These are phyloP conservation scores for Myxozyma neotropica DNA, from an alignment of 805 yeast species.

Conservation along the genomic window DNA sequence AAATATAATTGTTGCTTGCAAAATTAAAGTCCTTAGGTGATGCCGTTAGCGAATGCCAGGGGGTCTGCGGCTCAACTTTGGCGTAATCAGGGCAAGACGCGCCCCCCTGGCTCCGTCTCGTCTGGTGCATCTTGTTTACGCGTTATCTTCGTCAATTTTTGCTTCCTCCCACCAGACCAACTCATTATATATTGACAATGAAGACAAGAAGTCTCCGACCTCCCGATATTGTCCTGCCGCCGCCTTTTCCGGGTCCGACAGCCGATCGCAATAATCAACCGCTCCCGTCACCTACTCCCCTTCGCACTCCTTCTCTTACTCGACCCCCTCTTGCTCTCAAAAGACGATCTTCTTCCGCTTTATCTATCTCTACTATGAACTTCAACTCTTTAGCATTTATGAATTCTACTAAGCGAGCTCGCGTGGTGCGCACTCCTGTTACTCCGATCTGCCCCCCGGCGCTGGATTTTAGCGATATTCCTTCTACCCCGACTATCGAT, in stretches of 20 bases:
- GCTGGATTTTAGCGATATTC: neutral
- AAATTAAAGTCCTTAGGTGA: no score
- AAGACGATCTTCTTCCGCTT: neutral
- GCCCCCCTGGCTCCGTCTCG: neutral
- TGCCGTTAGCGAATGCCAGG: no score
- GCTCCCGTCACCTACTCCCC: constrained; percentile 9
- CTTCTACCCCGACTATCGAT: constrained; percentile 1
- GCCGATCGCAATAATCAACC: neutral
- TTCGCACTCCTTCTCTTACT: constrained; percentile 1
- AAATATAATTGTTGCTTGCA: no score
- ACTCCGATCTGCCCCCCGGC: constrained; percentile 10
- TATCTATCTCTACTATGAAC: neutral
- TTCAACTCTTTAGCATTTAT: neutral
- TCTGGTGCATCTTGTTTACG: neutral
- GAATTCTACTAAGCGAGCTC: constrained; percentile 9
- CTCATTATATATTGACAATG: constrained; percentile 6
- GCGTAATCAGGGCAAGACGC: neutral
- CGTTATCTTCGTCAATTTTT: neutral
- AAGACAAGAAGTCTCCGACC: constrained; percentile 23
- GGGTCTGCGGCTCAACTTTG: neutral
- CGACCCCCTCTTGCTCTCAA: neutral
- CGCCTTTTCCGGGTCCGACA: constrained; percentile 12
- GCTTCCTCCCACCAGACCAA: neutral
- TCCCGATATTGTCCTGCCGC: constrained; percentile 26
- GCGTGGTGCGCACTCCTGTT: constrained; percentile 8